Conservation (phyloP, 148 eudicot genomes). For the Rhododendron williamsianum region DNA sequence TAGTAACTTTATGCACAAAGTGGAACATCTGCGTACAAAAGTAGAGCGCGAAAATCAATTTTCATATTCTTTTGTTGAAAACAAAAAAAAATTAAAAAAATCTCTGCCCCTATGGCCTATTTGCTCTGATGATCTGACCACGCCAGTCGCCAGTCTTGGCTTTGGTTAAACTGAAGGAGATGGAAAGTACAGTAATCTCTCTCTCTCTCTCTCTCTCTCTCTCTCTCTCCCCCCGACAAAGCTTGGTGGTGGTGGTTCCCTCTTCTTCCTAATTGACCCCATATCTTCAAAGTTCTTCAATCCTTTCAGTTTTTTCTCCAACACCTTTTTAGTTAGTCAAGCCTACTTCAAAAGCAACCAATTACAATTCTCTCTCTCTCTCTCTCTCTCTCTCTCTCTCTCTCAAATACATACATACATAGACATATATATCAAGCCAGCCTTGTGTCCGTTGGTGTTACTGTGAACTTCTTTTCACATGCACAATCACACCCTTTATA, state of each 20-base stretch:
- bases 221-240: conserved; percentile 5
- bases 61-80: background rate
- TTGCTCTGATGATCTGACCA: background rate
- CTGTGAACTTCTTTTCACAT: background rate
- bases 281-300: conserved; percentile 7
- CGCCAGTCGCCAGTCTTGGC: background rate
- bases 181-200: background rate
- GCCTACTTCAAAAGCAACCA: conserved; percentile 7
- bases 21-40: too few species aligned
- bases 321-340: conserved; percentile 5
- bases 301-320: background rate
- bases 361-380: background rate
- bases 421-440: background rate
- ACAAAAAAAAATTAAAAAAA: background rate
- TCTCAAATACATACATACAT: background rate
- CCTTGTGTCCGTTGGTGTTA: background rate
- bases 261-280: conserved; percentile 12
- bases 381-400: background rate
- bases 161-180: background rate
- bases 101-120: background rate
- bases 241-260: conserved; percentile 6
- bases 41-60: too few species aligned
- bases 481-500: background rate
- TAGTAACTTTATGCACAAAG: too few species aligned
- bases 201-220: too few species aligned